These are phyloP conservation scores for Colletotrichum tabaci DNA, from an alignment of 2,329 filamentous ascomycete species.

Conservation along the genomic window DNA sequence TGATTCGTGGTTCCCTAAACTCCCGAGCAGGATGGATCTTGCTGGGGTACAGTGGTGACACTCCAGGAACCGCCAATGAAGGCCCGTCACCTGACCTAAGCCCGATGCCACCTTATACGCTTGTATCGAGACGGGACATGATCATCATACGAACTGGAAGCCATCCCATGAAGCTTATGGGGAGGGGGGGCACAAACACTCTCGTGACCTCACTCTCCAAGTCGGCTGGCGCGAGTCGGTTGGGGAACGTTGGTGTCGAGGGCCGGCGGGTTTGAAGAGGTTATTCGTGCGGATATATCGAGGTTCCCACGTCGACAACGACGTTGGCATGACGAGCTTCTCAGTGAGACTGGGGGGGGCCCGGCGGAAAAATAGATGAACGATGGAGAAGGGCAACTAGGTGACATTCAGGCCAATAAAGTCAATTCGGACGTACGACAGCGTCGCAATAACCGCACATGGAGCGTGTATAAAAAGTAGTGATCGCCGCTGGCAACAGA, in stretches of 20 bases:
- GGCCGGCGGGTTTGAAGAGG: not conserved
- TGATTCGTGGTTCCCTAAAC: slow-evolving; percentile 39
- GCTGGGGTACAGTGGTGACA: not conserved
- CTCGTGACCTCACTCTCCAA: slow-evolving; percentile 27
- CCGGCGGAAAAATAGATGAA: not conserved
- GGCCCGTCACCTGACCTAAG: not conserved
- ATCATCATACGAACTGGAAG: not conserved
- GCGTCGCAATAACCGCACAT: not conserved
- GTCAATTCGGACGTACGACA: not conserved
- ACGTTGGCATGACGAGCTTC: too few species aligned
- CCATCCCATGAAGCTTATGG: not conserved
- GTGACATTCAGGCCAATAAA: not conserved
- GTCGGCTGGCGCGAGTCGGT: not conserved
- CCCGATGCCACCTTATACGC: not conserved
- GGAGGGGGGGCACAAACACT: not conserved
- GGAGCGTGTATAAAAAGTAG: slow-evolving; percentile 1
- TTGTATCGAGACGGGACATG: slow-evolving; percentile 4
- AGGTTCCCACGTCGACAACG: not conserved
- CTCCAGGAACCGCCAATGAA: slow-evolving; percentile 26
- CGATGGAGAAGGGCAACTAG: not conserved
- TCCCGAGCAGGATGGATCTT: slow-evolving; percentile 8
- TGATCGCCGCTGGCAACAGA: too few species aligned
- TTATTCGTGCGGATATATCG: slow-evolving; percentile 23
- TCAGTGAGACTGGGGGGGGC: too few species aligned
- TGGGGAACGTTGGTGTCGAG: not conserved